phyloP scores from a whole-genome alignment of 495 filamentous ascomycete species.

The Annulohypoxylon moriforme region DNA sequence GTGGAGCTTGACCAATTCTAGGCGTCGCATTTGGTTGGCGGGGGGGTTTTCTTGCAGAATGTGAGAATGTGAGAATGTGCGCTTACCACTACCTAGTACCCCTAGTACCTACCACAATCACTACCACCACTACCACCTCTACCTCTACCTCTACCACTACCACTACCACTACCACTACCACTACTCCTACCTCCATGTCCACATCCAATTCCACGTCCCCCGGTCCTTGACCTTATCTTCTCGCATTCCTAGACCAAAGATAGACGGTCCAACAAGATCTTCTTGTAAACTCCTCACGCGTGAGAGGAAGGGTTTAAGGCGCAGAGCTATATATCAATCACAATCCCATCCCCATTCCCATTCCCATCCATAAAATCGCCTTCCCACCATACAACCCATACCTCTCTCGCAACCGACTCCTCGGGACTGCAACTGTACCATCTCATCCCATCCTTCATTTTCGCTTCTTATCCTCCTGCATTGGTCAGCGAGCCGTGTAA shows the following conservation, averaged over 20 bases:
- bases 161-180: constrained; percentile 16
- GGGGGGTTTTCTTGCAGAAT: constrained; percentile 24
- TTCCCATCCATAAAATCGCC: constrained; percentile 31
- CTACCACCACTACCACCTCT: constrained; percentile 20
- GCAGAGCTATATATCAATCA: constrained; percentile 44
- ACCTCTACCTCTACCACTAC: constrained; percentile 6
- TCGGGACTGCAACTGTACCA: constrained; percentile 41
- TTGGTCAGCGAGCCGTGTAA: constrained; percentile 45
- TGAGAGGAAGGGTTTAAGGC: constrained; percentile 22
- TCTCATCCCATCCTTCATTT: constrained; percentile 33
- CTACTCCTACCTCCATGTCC: constrained; percentile 5
- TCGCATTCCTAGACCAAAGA: constrained; percentile 25
- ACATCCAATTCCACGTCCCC: constrained; percentile 23
- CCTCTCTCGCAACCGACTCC: constrained; percentile 35
- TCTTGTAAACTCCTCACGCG: constrained; percentile 27
- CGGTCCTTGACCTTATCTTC: constrained; percentile 40
- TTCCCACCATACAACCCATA: constrained; percentile 28
- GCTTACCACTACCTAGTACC: constrained; percentile 17
- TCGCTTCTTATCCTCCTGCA: constrained; percentile 25
- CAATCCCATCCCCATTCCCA: constrained; percentile 27
- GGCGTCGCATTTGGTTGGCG: constrained; percentile 20
- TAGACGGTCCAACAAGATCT: constrained; percentile 15
- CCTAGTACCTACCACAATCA: constrained; percentile 22
- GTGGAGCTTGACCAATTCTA: constrained; percentile 43
- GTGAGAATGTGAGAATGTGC: constrained; percentile 4